These are phyloP conservation scores for Cicer arietinum DNA, from an alignment of 306 rosid genomes.

Conservation along the genomic window DNA sequence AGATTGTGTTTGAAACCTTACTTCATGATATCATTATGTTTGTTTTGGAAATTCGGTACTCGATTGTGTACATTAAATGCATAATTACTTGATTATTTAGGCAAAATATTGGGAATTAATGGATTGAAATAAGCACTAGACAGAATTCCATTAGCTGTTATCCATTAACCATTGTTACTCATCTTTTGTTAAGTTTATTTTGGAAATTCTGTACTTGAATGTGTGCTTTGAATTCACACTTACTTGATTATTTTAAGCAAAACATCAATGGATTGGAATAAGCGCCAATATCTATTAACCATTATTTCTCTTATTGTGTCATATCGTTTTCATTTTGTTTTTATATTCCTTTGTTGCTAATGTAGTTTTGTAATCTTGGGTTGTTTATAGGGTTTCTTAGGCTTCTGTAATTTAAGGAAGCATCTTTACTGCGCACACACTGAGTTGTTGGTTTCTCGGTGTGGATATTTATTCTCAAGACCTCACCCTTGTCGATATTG, in stretches of 20 bases:
- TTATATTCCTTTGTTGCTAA: constrained; percentile 42
- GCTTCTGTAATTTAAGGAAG: constrained; percentile 41
- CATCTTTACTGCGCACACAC: constrained; percentile 34
- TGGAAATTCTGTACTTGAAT: constrained; percentile 34
- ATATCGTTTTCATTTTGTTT: neutral
- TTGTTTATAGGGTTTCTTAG: constrained; percentile 40
- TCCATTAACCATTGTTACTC: constrained; percentile 29
- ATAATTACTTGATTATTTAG: constrained; percentile 37
- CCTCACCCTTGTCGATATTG: constrained; percentile 38
- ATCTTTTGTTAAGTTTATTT: constrained; percentile 36
- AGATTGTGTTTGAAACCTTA: constrained; percentile 38
- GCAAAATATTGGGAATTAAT: constrained; percentile 18
- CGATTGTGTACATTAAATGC: constrained; percentile 26
- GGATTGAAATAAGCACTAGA: constrained; percentile 23
- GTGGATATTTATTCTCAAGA: constrained; percentile 27
- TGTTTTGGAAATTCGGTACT: constrained; percentile 41
- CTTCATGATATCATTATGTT: constrained; percentile 35
- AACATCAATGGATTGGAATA: constrained; percentile 32
- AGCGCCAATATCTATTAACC: constrained; percentile 28
- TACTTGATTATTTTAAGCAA: constrained; percentile 39
- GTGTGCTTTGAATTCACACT: constrained; percentile 32
- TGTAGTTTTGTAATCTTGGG: constrained; percentile 44
- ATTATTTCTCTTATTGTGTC: constrained; percentile 30
- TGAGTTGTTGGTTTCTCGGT: constrained; percentile 35
- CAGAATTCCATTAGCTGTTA: neutral